phyloP scores from a whole-genome alignment of 495 filamentous ascomycete species.

The Lindgomyces ingoldianus region DNA sequence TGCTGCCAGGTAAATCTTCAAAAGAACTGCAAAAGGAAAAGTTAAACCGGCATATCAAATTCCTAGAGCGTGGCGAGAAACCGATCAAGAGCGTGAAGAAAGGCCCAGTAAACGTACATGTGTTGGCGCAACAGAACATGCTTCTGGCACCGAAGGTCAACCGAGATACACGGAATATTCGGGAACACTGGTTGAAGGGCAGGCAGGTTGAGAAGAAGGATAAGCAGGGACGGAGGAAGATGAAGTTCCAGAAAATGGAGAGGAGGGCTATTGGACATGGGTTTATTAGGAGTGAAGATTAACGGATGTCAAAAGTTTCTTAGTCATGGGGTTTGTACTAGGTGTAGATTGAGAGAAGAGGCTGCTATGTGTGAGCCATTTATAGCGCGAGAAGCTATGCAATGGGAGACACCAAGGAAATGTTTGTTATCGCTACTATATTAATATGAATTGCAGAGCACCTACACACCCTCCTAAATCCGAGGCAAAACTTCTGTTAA shows the following conservation, averaged over 20 bases:
- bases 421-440: no score
- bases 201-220: slow-evolving; percentile 20
- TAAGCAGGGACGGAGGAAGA: slow-evolving; percentile 4
- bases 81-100: slow-evolving; percentile 57
- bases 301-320: no score
- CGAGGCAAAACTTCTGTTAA: no score
- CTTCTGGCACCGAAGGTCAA: slow-evolving; percentile 55
- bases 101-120: slow-evolving; percentile 55
- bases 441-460: no score
- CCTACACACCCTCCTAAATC: no score
- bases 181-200: slow-evolving; percentile 52
- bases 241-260: slow-evolving; percentile 20
- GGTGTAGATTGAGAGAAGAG: no score
- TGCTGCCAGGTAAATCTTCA: background rate
- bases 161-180: slow-evolving; percentile 50
- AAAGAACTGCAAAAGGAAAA: slow-evolving; percentile 25
- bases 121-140: slow-evolving; percentile 50
- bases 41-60: slow-evolving; percentile 51
- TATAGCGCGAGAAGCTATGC: no score
- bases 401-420: no score
- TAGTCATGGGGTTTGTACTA: no score
- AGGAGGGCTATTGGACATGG: slow-evolving; percentile 21
- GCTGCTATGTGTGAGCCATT: no score
- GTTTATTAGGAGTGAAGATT: slow-evolving; percentile 27
- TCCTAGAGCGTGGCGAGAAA: slow-evolving; percentile 55